Conservation (phyloP, 2,329 filamentous ascomycete species). For the Chaetomium sp. region DNA sequence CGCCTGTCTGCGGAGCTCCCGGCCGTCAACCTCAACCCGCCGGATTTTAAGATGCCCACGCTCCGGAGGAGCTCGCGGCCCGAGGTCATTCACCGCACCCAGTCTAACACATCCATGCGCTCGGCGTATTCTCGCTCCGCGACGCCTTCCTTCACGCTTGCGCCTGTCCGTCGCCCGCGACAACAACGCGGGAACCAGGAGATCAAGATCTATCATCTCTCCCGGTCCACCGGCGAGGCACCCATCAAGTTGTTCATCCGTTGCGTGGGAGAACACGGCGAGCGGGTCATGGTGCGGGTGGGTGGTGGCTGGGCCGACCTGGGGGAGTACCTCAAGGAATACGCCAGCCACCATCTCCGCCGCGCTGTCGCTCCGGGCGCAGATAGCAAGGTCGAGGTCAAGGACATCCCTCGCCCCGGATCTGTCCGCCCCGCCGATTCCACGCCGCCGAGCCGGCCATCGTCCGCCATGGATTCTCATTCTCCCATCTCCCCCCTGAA, state of each 20-base stretch:
- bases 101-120: slow-evolving; percentile 41
- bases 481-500: slow-evolving; percentile 41
- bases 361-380: slow-evolving; percentile 44
- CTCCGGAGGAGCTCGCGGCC: slow-evolving; percentile 31
- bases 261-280: slow-evolving; percentile 79
- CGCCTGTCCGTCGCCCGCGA: slow-evolving; percentile 53
- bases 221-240: slow-evolving; percentile 71
- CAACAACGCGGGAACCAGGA: slow-evolving; percentile 55
- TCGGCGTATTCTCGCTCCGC: slow-evolving; percentile 44
- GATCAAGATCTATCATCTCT: slow-evolving; percentile 88
- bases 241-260: slow-evolving; percentile 95
- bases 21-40: slow-evolving; percentile 47
- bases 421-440: slow-evolving; percentile 24
- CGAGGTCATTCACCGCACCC: slow-evolving; percentile 41
- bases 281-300: slow-evolving; percentile 95
- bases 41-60: slow-evolving; percentile 46
- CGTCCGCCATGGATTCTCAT: slow-evolving; percentile 33
- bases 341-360: slow-evolving; percentile 85
- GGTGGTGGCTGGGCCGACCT: slow-evolving; percentile 98
- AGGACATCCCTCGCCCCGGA: slow-evolving; percentile 28
- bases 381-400: slow-evolving; percentile 53
- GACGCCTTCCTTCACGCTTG: slow-evolving; percentile 63
- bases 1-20: slow-evolving; percentile 56
- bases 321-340: slow-evolving; percentile 89
- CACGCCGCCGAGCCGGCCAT: slow-evolving; percentile 32